These are phyloP conservation scores for Fraxinus angustifolia DNA, from an alignment of 305 asterid genomes.

Conservation along the genomic window DNA sequence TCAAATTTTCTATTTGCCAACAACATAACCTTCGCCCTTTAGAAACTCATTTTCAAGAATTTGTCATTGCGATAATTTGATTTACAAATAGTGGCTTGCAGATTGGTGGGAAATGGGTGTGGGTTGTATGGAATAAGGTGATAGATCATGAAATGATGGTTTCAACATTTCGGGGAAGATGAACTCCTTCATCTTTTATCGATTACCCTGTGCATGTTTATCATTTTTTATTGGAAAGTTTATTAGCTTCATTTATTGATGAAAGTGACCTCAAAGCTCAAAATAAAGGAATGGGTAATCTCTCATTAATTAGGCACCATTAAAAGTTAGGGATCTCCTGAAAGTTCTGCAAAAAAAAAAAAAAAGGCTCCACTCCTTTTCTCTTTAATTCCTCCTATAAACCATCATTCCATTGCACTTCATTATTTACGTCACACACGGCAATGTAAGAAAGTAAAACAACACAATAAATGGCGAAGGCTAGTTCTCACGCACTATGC, in stretches of 20 bases:
- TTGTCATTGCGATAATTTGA: too few species aligned
- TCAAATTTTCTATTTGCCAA: background rate
- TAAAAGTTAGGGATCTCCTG: too few species aligned
- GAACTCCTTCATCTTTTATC: background rate
- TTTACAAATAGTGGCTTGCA: too few species aligned
- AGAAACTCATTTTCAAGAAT: too few species aligned
- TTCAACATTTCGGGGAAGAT: background rate
- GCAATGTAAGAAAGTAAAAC: conserved; percentile 17
- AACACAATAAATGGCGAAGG: conserved; percentile 37
- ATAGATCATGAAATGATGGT: background rate
- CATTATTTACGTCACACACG: background rate
- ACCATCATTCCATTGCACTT: background rate
- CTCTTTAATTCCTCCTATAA: background rate
- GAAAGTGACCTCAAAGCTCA: too few species aligned
- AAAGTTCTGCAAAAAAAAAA: too few species aligned
- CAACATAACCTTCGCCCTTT: background rate
- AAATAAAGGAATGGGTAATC: too few species aligned
- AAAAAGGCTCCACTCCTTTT: too few species aligned
- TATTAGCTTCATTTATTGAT: too few species aligned
- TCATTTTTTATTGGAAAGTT: too few species aligned
- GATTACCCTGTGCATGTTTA: too few species aligned
- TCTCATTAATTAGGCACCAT: too few species aligned
- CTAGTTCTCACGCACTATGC: conserved; percentile 39
- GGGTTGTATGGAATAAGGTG: background rate
- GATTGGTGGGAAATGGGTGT: background rate